A percentile compares a stretch with the other conserved stretches of the same genome.
Evolutionary conservation across 805 yeast genomes (phyloP).

Genomic region (Kazachstania africana): DNA sequence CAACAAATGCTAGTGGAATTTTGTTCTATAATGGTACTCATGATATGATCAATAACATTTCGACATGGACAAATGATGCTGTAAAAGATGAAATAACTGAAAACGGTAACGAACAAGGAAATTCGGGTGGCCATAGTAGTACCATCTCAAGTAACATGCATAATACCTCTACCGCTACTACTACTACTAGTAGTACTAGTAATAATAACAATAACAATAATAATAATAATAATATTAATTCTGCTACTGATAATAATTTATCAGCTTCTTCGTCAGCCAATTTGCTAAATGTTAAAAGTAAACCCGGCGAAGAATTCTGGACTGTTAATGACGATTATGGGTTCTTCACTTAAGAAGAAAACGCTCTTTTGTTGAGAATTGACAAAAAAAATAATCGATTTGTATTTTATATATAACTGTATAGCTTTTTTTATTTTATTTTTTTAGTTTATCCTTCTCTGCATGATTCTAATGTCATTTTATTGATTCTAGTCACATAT

Average conservation of each 20-base stretch:
- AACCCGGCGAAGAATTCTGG: conserved; percentile 33
- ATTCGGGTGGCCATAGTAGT: neutral
- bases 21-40: conserved; percentile 33
- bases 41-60: conserved; percentile 48
- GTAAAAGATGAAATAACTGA: conserved; percentile 12
- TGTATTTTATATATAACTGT: too few relatives aligned
- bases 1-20: conserved; percentile 3
- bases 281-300: too few relatives aligned
- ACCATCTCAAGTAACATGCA: neutral
- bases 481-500: too few relatives aligned
- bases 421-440: too few relatives aligned
- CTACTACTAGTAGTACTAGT: neutral
- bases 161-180: neutral
- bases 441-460: too few relatives aligned
- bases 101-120: conserved; percentile 1
- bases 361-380: too few relatives aligned
- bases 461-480: too few relatives aligned
- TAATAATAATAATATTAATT: neutral
- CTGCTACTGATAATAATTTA: neutral
- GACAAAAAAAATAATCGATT: too few relatives aligned
- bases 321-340: conserved; percentile 35
- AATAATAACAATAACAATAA: neutral
- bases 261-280: too few relatives aligned
- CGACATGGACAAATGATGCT: conserved; percentile 40
- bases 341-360: conserved; percentile 31